Percentiles rank a stretch among this genome's conserved stretches.
Evolutionary conservation across 768 basidiomycete genomes (phyloP).

Genomic region (Solioccasus polychromus): DNA sequence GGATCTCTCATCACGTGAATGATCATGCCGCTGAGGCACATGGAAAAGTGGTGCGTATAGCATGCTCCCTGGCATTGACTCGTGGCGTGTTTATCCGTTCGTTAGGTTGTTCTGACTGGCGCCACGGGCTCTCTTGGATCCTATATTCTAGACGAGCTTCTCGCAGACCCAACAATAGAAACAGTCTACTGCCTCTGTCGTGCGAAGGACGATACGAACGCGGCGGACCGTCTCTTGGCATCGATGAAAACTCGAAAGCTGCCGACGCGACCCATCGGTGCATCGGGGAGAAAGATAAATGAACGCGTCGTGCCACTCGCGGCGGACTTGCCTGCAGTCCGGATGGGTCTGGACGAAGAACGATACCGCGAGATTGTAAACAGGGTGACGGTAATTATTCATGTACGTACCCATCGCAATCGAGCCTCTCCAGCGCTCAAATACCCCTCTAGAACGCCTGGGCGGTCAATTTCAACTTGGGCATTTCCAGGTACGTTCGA

Average conservation of each 20-base stretch:
- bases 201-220: conserved; percentile 43
- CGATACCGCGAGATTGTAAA: conserved; percentile 36
- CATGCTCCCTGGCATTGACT: neutral
- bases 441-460: conserved; percentile 45
- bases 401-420: conserved; percentile 27
- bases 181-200: conserved; percentile 51
- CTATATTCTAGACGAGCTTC: conserved; percentile 46
- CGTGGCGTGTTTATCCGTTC: neutral
- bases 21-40: conserved; percentile 5
- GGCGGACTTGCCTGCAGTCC: conserved; percentile 38
- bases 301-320: conserved; percentile 40
- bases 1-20: no score
- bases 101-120: conserved; percentile 43
- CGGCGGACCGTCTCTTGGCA: conserved; percentile 37
- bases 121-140: conserved; percentile 55
- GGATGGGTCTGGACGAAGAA: conserved; percentile 39
- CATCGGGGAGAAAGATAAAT: neutral
- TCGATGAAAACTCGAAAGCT: conserved; percentile 41
- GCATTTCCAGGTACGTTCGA: conserved; percentile 22
- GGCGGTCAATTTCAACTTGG: conserved; percentile 55
- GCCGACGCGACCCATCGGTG: conserved; percentile 5
- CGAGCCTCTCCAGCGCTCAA: neutral
- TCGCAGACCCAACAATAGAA: conserved; percentile 33
- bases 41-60: conserved; percentile 15
- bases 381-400: conserved; percentile 44